A percentile compares a stretch with the other conserved stretches of the same genome.
Conservation (phyloP, 1,284 basidiomycete genomes). For the Puccinia novopanici region DNA sequence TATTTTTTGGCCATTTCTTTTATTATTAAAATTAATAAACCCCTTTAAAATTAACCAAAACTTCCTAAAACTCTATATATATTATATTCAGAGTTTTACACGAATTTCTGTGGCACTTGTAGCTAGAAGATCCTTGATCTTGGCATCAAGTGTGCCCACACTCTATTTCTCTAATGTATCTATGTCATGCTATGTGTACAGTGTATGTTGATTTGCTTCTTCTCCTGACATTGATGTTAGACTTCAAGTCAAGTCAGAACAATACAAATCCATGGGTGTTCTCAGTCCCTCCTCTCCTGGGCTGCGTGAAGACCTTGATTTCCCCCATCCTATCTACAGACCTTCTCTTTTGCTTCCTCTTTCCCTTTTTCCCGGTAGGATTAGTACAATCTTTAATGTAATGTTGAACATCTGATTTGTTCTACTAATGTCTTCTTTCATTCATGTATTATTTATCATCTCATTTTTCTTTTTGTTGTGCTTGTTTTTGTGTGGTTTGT, state of each 20-base stretch:
- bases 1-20: too few relatives aligned
- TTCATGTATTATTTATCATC: background rate
- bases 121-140: too few relatives aligned
- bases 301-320: conserved; percentile 28
- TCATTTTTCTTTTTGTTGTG: background rate
- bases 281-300: conserved; percentile 49
- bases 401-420: background rate
- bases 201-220: background rate
- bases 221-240: conserved; percentile 7
- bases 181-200: too few relatives aligned
- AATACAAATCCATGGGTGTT: conserved; percentile 47
- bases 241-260: conserved; percentile 48
- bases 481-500: background rate
- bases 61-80: too few relatives aligned
- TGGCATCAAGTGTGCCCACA: too few relatives aligned
- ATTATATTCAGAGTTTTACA: too few relatives aligned
- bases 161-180: background rate
- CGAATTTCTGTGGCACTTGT: too few relatives aligned
- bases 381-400: background rate
- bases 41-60: too few relatives aligned
- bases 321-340: background rate
- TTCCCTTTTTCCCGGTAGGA: background rate
- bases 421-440: background rate
- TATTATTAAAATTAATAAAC: too few relatives aligned
- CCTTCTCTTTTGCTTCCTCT: background rate